phyloP scores from a whole-genome alignment of 192 early-diverging fungal genomes.

The Coemansia guatemalensis region DNA sequence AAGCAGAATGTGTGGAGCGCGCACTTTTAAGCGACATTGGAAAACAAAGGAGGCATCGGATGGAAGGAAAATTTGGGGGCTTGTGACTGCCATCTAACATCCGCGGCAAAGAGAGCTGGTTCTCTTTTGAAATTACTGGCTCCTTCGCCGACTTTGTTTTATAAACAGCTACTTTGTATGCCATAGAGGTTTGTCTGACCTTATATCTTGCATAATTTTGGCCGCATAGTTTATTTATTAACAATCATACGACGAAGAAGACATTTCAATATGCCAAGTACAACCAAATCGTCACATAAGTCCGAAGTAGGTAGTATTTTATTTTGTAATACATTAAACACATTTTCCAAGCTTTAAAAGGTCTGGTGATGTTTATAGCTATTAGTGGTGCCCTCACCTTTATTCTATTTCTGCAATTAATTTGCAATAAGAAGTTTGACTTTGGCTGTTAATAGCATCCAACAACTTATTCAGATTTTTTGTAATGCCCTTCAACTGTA shows the following conservation, averaged over 20 bases:
- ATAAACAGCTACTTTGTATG: not conserved
- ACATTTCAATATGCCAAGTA: not conserved
- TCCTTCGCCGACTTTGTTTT: not conserved
- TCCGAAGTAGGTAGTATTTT: not conserved
- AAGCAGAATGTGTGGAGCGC: not conserved
- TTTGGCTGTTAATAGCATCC: not conserved
- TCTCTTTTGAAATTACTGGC: not conserved
- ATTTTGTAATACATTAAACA: not conserved
- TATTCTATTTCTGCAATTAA: no score
- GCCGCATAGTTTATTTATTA: not conserved
- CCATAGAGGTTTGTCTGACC: not conserved
- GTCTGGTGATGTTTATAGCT: no score
- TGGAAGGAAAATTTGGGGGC: not conserved
- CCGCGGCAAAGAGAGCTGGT: not conserved
- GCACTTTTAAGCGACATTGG: not conserved
- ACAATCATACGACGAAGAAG: not conserved
- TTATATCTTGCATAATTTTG: not conserved
- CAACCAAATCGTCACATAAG: not conserved
- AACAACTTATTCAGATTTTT: not conserved
- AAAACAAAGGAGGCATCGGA: not conserved
- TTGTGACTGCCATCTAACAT: not conserved
- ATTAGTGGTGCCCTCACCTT: no score
- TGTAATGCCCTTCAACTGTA: not conserved
- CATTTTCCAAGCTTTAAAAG: no score
- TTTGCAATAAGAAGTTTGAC: no score